Base-by-base conservation (phyloP, 768 basidiomycete genomes). In the Crassisporium funariophilum region DNA sequence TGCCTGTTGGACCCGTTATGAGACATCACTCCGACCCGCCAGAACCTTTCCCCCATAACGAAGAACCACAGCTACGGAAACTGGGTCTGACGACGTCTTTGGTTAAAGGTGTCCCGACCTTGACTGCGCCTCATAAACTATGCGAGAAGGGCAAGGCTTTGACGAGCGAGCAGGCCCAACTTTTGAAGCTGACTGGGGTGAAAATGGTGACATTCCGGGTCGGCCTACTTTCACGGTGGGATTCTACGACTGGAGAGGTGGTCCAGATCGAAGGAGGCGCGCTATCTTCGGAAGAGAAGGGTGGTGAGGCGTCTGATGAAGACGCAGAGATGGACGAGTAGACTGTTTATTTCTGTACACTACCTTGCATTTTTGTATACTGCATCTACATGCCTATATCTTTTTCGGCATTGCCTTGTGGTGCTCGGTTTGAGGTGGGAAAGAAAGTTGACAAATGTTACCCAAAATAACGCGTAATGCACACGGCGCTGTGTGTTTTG, bases 11-110 rank as follows among this genome's bases (percentile, higher is more conserved):
- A 25, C 91, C 95, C 16, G 82, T 98, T 44, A 80, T 94, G 84
- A 79, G 82, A 52, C 78, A 77, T 34, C 77, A 88, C 62, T 86
- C 88, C 2, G 85, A 88, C 52, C 88, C 87, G 0, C 81, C 87
- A 29, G 86, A 94, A 55, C 88, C 91, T 2, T 95, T 98, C 67
- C 93, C 97, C 27, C 94, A 98, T 66, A 94, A 93, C 58, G 93
- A 98, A 72, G 97, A 99, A 52, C 94, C 95, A 16, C 95, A 98
- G 63, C 76, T 99, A 42, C 84, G 97, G 45, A 91, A 90, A 65
- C 79, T 98, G 25, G 97, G 97, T 6, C 71, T 99, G 23, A 74
- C 82, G 41, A 98, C 95, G 13, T 79, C 75, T 22, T 79, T 99
- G 77, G 81, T 86, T 47, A 82, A 80, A 58, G 97, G 97, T 44